Base-by-base conservation (phyloP, 139 green algal species). In the Coccomyxa sp. region DNA sequence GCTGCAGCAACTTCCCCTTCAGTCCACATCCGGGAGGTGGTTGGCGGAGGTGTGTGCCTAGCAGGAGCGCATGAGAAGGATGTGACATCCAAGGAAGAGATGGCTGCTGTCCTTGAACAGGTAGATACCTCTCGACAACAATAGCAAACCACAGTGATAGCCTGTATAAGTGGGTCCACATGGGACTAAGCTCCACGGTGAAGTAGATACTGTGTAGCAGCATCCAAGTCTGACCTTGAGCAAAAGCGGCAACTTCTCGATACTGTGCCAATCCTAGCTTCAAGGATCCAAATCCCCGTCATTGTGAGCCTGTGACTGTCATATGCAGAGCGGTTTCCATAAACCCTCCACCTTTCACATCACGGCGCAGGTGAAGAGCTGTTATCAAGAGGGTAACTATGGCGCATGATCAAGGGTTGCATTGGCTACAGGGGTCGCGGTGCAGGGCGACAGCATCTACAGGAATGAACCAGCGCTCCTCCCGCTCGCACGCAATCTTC, bases 401-500 rank as follows among this genome's bases (percentile, higher is more conserved):
- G 21, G 38, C 38, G 7, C 38, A 51, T 51, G 38, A 51, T 51
- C 38, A 9, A 15, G 63, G 63, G 9, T 9, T 25, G 18, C 21
- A 28, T 25, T 9, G 63, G 21, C 18, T 71, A 25, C 71, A 77
- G 71, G 71, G 71, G 17, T 45, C 71, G 3, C 21, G 25, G 16
- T 90, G 88, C 82, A 86, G 96, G 4, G 91, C 94, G 0, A 98
- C 95, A 11, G 95, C 91, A 0, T 91, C 88, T 21, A 98, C 95
- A 10, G 89, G 88, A 81, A 99, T 99, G 96, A 99, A 99, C 88
- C 90, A 90, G 81, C 89, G 88, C 63, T 94, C 91, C 58, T 90
- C 85, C 82, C 91, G 96, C 38, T 96, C 90, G n/a, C 97, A 99
- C 81, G 97, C 97, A 28, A 98, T 99, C 85, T 99, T 98, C 88